Evolutionary conservation across 805 yeast species (phyloP), one percentile per base, ranked within the genome.

Genomic region (Candida oleophila): DNA sequence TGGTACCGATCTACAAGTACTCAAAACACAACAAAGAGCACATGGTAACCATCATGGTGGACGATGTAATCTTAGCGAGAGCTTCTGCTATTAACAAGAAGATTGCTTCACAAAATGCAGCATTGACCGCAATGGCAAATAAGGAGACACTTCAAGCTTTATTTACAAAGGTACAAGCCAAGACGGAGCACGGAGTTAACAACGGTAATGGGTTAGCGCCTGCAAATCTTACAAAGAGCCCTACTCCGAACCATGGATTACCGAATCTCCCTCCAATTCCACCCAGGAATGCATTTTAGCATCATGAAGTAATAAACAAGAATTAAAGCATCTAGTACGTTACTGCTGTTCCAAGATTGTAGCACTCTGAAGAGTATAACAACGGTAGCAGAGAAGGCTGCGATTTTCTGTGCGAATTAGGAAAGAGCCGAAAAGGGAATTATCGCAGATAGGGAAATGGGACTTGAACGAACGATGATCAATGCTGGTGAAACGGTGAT

Each of bases 91-190:
- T 51, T 14, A 67, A 60, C 48, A 71, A 69, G 48, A 71, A 70
- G 45, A 55, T 57, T 18, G 77, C 75, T 9, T 55, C 65, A 19
- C 73, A 68, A 38, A 59, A 59, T 49, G 75, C 75, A 34, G 73
- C 78, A 3, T 60, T 60, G 57, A 53, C 55, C 28, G 69, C 68
- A 3, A 50, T 65, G 33, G 48, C 39, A 21, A 57, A 59, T 41
- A 43, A 50, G 25, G 41, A 22, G 56, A 61, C 2, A 67, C 69
- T 41, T n/a, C 9, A 7, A 11, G 38, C 33, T 4, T 16, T 42
- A 34, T 43, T 42, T 22, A 34, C 41, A 38, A 30, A 39, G 41
- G 33, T 25, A 11, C 30, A 7, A 11, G 30, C 11, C 5, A 25
- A 11, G 11, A 25, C 30, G 9, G 30, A 25, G 9, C 5, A 25